Evolutionary conservation across 1,139 yeast genomes (phyloP).

Genomic region (Magnusiomyces fungicola): DNA sequence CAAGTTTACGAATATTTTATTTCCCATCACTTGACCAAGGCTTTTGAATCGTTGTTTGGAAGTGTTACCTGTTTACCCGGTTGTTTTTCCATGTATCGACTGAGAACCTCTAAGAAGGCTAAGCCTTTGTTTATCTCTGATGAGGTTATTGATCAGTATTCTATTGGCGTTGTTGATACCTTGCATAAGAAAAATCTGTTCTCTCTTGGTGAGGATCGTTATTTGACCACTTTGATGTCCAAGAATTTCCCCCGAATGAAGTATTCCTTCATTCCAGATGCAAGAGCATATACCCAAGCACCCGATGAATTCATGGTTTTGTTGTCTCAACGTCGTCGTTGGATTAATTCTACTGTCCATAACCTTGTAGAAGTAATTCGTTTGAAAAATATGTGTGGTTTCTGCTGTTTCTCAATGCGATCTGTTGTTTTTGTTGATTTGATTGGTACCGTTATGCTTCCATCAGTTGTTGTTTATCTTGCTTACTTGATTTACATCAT

Average conservation of each 20-base stretch:
- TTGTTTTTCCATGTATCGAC: conserved; percentile 36
- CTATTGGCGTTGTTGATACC: conserved; percentile 36
- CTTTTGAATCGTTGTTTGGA: conserved; percentile 38
- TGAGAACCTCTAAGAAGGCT: conserved; percentile 33
- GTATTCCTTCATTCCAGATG: conserved; percentile 30
- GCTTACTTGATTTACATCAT: conserved; percentile 32
- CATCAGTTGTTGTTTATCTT: conserved; percentile 32
- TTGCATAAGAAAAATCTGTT: conserved; percentile 37
- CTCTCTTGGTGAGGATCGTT: conserved; percentile 39
- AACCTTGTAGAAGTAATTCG: conserved; percentile 32
- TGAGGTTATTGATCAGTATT: conserved; percentile 33
- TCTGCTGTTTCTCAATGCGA: conserved; percentile 33
- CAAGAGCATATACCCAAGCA: conserved; percentile 32
- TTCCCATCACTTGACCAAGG: conserved; percentile 38
- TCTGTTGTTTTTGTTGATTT: conserved; percentile 34
- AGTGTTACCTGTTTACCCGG: conserved; percentile 40
- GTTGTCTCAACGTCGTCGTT: conserved; percentile 34
- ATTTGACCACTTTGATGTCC: conserved; percentile 35
- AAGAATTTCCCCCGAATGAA: conserved; percentile 30
- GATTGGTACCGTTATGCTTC: conserved; percentile 33
- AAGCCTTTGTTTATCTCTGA: conserved; percentile 36
- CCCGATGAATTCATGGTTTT: conserved; percentile 32
- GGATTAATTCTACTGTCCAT: conserved; percentile 37
- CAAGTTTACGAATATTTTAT: conserved; percentile 40
- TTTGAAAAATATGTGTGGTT: conserved; percentile 33